Evolutionary conservation across 371 early-diverging fungal species (phyloP).

Genomic region (Mucor circinelloides): DNA sequence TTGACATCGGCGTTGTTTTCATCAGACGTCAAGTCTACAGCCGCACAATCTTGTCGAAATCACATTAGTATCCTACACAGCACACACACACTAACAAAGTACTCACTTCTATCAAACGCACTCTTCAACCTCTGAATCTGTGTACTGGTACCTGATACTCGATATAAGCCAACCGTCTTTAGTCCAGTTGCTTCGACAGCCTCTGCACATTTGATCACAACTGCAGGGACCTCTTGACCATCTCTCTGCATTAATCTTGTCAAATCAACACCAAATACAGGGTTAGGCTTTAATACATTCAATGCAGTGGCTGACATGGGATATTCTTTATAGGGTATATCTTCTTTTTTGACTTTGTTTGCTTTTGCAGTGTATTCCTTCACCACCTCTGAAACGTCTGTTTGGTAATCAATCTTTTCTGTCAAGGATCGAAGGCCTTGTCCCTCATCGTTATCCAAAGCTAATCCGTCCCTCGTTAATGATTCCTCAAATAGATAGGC

Average conservation of each 20-base stretch:
- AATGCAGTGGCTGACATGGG: slow-evolving; percentile 57
- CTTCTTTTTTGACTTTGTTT: slow-evolving; percentile 25
- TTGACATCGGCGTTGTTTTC: slow-evolving; percentile 73
- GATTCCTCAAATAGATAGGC: slow-evolving; percentile 57
- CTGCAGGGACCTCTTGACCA: slow-evolving; percentile 64
- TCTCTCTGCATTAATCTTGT: slow-evolving; percentile 67
- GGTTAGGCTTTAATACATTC: slow-evolving; percentile 61
- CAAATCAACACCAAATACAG: slow-evolving; percentile 72
- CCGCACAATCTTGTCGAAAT: slow-evolving; percentile 49
- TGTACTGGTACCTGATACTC: slow-evolving; percentile 76
- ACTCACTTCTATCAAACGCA: slow-evolving; percentile 70
- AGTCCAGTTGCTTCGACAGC: slow-evolving; percentile 74
- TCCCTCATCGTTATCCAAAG: slow-evolving; percentile 42
- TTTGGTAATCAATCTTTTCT: slow-evolving; percentile 60
- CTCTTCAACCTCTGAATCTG: slow-evolving; percentile 69
- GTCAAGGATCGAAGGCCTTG: slow-evolving; percentile 54
- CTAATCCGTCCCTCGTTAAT: slow-evolving; percentile 29
- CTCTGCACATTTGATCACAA: slow-evolving; percentile 75
- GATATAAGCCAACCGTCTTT: slow-evolving; percentile 78
- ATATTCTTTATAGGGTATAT: slow-evolving; percentile 66
- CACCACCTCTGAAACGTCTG: slow-evolving; percentile 48
- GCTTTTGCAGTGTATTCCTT: slow-evolving; percentile 30
- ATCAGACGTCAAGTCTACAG: slow-evolving; percentile 62
- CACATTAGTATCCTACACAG: background rate
- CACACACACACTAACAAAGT: background rate